Evolutionary conservation across 148 eudicot genomes (phyloP).

Genomic region (Rhododendron griersonianum): DNA sequence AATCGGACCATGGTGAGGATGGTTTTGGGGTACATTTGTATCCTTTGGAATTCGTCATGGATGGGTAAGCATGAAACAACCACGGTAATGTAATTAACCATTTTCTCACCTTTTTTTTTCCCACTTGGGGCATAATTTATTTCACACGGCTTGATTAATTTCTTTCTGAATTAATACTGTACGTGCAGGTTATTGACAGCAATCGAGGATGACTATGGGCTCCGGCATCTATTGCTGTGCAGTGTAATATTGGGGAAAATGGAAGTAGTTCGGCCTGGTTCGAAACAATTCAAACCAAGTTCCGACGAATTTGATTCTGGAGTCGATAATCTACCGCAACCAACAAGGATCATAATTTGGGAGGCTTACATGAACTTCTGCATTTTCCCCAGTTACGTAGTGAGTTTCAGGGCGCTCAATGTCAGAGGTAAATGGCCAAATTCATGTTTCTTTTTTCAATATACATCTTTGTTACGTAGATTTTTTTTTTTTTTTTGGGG

Average conservation of each 20-base stretch:
- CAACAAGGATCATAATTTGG: neutral
- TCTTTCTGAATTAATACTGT: no score
- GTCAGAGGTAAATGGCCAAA: neutral
- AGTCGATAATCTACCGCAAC: neutral
- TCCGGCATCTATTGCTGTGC: no score
- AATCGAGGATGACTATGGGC: no score
- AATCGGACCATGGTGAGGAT: neutral
- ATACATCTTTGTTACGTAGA: neutral
- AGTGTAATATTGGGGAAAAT: neutral
- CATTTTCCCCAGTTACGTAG: neutral
- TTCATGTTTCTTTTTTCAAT: neutral
- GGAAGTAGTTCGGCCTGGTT: neutral
- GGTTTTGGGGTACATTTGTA: neutral
- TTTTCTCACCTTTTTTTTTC: no score
- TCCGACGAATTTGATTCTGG: neutral
- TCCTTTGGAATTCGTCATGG: neutral
- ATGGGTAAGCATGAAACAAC: neutral
- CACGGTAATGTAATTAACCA: neutral
- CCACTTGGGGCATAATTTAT: no score
- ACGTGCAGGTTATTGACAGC: no score
- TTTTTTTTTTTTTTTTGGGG: no score
- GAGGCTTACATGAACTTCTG: neutral
- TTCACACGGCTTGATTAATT: no score
- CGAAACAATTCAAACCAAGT: neutral
- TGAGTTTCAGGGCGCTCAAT: neutral